These are phyloP conservation scores for Tilletia walkeri DNA, from an alignment of 1,284 basidiomycete genomes.

Conservation along the genomic window DNA sequence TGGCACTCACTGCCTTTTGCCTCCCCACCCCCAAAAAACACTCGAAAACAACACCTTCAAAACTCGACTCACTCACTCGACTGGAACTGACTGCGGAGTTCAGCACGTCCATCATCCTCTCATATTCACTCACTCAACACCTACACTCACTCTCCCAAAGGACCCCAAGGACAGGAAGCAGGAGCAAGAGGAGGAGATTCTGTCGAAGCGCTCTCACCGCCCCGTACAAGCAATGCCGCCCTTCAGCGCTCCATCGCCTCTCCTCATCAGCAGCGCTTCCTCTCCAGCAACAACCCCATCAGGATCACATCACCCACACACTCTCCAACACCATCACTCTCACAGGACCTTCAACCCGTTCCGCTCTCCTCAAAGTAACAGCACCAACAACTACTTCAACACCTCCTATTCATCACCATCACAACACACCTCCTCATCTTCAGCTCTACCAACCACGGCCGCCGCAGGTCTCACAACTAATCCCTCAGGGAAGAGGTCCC, in stretches of 20 bases:
- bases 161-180: no score
- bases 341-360: background rate
- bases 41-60: no score
- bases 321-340: background rate
- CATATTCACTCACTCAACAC: no score
- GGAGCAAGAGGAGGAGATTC: no score
- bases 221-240: background rate
- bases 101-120: no score
- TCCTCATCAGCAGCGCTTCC: slow-evolving; percentile 6
- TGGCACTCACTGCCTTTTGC: no score
- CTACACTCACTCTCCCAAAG: no score
- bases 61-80: no score
- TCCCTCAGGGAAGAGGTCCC: background rate
- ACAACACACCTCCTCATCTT: background rate
- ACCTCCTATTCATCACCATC: background rate
- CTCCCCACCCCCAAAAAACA: no score
- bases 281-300: background rate
- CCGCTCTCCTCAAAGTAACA: background rate
- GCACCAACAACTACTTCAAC: slow-evolving; percentile 6
- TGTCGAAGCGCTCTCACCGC: no score
- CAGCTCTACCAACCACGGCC: background rate
- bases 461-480: background rate
- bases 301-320: background rate
- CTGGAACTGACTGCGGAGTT: no score
- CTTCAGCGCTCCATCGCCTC: slow-evolving; percentile 8